Percentiles rank a stretch among this genome's conserved stretches.
phyloP scores from a whole-genome alignment of 2,329 filamentous ascomycete genomes.

The Onygena corvina region DNA sequence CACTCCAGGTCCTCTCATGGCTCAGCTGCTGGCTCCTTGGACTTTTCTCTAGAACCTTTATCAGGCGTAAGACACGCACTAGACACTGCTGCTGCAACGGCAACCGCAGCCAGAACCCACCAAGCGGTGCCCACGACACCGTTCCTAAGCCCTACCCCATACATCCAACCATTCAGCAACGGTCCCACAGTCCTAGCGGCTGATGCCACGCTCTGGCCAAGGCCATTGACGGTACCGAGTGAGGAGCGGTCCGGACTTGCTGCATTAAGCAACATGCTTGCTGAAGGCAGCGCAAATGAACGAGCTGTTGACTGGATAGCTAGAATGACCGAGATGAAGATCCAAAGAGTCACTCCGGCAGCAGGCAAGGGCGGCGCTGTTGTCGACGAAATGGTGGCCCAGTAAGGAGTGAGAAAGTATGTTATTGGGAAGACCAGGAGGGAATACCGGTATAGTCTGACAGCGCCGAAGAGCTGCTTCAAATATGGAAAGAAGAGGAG shows the following conservation, averaged over 20 bases:
- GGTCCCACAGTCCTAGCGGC: background rate
- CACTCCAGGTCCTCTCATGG: too few species aligned
- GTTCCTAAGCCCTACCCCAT: background rate
- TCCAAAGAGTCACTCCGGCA: background rate
- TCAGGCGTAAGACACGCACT: background rate
- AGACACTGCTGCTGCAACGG: background rate
- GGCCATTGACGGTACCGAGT: background rate
- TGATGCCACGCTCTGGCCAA: background rate
- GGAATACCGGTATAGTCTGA: background rate
- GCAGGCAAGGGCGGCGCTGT: background rate
- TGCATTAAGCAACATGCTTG: constrained; percentile 1
- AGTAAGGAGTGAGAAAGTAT: background rate
- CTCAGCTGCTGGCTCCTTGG: background rate
- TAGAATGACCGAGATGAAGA: background rate
- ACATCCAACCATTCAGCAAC: background rate
- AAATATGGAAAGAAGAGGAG: constrained; percentile 1
- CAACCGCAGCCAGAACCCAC: background rate
- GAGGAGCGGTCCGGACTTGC: background rate
- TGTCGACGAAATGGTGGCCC: background rate
- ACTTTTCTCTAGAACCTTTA: background rate
- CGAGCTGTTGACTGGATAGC: background rate
- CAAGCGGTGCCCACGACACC: background rate
- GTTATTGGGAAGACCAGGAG: background rate
- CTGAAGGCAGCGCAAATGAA: background rate
- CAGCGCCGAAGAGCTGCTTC: background rate